Percentiles rank a stretch among this genome's conserved stretches.
These are phyloP conservation scores for Holtermannia corniformis DNA, from an alignment of 768 basidiomycete species.

Conservation along the genomic window DNA sequence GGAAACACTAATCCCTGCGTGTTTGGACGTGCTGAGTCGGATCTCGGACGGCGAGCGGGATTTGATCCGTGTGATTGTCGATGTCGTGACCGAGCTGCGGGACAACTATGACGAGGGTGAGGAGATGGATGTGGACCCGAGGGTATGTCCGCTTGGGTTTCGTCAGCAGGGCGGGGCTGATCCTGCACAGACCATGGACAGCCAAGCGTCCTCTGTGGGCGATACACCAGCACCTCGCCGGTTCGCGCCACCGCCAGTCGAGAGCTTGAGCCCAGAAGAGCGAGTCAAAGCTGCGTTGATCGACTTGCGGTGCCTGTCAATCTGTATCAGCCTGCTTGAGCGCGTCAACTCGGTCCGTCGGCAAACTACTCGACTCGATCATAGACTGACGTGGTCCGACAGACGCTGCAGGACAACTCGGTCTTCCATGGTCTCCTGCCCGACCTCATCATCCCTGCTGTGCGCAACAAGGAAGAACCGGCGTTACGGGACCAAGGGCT, in stretches of 20 bases:
- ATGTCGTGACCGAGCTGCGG: slow-evolving; percentile 72
- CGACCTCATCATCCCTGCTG: slow-evolving; percentile 82
- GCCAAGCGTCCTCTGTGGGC: slow-evolving; percentile 38
- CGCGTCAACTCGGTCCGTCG: slow-evolving; percentile 67
- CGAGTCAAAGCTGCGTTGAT: slow-evolving; percentile 52
- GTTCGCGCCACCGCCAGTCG: slow-evolving; percentile 8
- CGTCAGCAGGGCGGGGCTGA: background rate
- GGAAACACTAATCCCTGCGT: slow-evolving; percentile 57
- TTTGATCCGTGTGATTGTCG: slow-evolving; percentile 77
- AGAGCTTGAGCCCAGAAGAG: slow-evolving; percentile 47
- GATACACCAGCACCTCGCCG: slow-evolving; percentile 31
- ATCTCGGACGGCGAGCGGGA: slow-evolving; percentile 69
- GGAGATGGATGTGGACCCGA: slow-evolving; percentile 1
- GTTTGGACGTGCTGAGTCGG: slow-evolving; percentile 70
- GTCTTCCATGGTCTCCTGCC: slow-evolving; percentile 58
- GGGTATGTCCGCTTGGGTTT: slow-evolving; percentile 2
- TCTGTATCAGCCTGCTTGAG: slow-evolving; percentile 77
- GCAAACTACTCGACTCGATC: background rate
- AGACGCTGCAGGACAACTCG: slow-evolving; percentile 55
- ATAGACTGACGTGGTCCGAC: background rate
- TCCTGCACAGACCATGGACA: slow-evolving; percentile 28
- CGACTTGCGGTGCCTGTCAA: slow-evolving; percentile 62
- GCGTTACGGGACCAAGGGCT: slow-evolving; percentile 71
- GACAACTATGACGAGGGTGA: slow-evolving; percentile 41
- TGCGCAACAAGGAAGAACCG: slow-evolving; percentile 71